Base-by-base conservation (phyloP, 1,284 basidiomycete species). In the Fomitiporia mediterranea region DNA sequence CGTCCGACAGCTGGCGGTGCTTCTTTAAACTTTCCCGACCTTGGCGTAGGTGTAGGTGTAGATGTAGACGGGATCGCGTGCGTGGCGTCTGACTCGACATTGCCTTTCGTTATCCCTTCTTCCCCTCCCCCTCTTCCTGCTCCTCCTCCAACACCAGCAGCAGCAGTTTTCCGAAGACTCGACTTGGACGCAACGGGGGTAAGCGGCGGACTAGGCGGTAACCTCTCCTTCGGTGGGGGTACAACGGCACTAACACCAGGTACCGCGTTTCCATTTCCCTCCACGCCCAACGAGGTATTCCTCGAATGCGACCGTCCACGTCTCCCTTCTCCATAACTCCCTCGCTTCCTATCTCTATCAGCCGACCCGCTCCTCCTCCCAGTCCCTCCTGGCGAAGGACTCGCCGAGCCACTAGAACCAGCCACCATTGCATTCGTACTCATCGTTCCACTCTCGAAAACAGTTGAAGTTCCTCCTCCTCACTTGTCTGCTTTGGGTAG, bases 121-220 rank as follows among this genome's bases (percentile, higher is more conserved):
- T 13, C 19, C 37, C 11, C 11, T 39, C 19, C 37, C 3, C 37
- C 52, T 37, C 9, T 27, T 51, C 52, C 28, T 11, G 17, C 19
- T 35, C 34, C 40, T 30, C 30, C 35, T n/a, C n/a, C n/a, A n/a
- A n/a, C n/a, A n/a, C n/a, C n/a, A n/a, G n/a, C n/a, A n/a, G 35
- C 25, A 13, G 37, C 19, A n/a, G 44, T 19, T 32, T 51, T 25
- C 15, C 51, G 58, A 4, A 60, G 34, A 44, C 52, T 60, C 8
- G 53, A 53, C 2, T 51, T 15, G 13, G 59, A 55, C 23, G 43
- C 56, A n/a, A 58, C 59, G 15, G 51, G 59, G n/a, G 62, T 63
- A 21, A 63, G 52, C 25, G 62, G 60, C 23, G 62, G 62, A 49
- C 62, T 63, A 1, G 62, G 62, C 4, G 60, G 60, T 11, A 63